Evolutionary conservation across 192 early-diverging fungal species (phyloP).

Genomic region (Neocallimastix lanati): DNA sequence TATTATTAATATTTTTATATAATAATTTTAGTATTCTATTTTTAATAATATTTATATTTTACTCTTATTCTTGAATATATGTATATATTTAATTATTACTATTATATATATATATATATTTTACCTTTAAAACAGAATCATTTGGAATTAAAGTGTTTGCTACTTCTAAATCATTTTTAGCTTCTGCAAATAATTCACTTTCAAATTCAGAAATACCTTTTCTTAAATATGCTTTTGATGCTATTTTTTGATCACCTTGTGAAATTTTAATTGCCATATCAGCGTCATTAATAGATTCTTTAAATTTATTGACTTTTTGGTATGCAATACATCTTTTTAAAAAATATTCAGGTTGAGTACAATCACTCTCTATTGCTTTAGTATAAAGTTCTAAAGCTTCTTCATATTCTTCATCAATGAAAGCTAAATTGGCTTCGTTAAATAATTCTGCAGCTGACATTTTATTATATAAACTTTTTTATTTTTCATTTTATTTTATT

Average conservation of each 20-base stretch:
- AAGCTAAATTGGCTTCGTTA: constrained; percentile 49
- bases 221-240: constrained; percentile 47
- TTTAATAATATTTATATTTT: too few relatives aligned
- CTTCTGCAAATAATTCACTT: not conserved
- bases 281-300: constrained; percentile 48
- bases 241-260: constrained; percentile 16
- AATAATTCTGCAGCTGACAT: not conserved
- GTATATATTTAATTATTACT: too few relatives aligned
- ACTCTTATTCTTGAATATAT: too few relatives aligned
- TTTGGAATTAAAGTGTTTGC: not conserved
- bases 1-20: too few relatives aligned
- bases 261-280: constrained; percentile 30
- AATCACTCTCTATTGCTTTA: constrained; percentile 40
- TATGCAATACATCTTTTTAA: constrained; percentile 45
- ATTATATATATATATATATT: too few relatives aligned
- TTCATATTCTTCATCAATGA: constrained; percentile 60
- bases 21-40: too few relatives aligned
- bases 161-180: not conserved
- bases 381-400: constrained; percentile 49
- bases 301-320: constrained; percentile 38
- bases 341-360: constrained; percentile 42
- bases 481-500: not conserved
- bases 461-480: not conserved
- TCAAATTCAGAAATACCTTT: constrained; percentile 16
- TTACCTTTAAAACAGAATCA: not conserved